Evolutionary conservation across 2,329 filamentous ascomycete species (phyloP), one percentile per base, ranked within the genome.

Genomic region (Talaromyces sp.): DNA sequence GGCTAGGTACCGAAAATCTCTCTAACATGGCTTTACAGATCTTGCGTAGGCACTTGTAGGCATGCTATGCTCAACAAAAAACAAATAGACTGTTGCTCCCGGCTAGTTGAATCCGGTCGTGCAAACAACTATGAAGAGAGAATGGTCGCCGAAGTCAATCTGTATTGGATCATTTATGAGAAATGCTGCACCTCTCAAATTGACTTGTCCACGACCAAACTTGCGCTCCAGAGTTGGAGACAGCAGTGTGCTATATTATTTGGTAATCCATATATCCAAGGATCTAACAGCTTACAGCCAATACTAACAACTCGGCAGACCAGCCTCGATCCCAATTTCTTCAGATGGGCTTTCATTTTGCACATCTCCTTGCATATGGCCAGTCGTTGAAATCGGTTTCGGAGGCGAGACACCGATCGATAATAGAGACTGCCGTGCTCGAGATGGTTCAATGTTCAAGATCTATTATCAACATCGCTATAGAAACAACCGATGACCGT

Each of bases 91-190:
- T 67, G 68, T 51, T 78, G 76, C 54, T 68, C 71, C n/a, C 65
- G 68, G 2, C 67, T 79, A 26, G 64, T 79, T 14, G 67, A 70
- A 13, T 74, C 71, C 4, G 74, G 77, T 49, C 70, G 73, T 59
- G 69, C 70, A 11, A 79, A 73, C 0, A 80, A 80, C 57, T 80
- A 77, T 56, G 78, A 80, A 63, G 67, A 71, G n/a, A 69, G 78
- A 17, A 80, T 80, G 77, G 75, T 78, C 6, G 77, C 77, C 2
- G 78, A 81, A 61, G 70, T 79, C 3, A 68, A 75, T 56, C 67
- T 80, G 0, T 81, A 80, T 60, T 80, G 77, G 77, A 73, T 74
- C 21, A 74, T 80, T 5, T 80, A 80, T 59, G 69, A 75, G 56
- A 71, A 73, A 35, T 73, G 70, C 31, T 71, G 68, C 19, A 63